phyloP scores from a whole-genome alignment of 139 green algal species.

The Coelastrella sp. region DNA sequence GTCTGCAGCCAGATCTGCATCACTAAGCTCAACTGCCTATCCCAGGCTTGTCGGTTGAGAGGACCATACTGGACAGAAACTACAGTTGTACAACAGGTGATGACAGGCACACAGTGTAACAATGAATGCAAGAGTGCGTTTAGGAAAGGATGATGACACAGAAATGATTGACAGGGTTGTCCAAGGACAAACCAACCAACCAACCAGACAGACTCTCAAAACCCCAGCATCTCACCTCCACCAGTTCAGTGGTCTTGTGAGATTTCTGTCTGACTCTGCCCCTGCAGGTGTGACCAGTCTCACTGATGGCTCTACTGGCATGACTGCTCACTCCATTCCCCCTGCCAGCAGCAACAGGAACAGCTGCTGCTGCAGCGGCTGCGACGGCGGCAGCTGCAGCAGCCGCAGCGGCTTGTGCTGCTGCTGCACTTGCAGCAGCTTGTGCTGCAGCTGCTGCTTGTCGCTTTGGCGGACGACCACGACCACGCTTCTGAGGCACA shows the following conservation, averaged over 20 bases:
- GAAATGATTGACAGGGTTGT: no score
- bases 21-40: no score
- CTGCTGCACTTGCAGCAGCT: constrained; percentile 24
- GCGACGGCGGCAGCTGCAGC: constrained; percentile 16
- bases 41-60: no score
- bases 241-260: constrained; percentile 76
- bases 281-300: constrained; percentile 80
- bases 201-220: no score
- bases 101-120: no score
- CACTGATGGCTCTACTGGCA: constrained; percentile 64
- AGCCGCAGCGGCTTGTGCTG: constrained; percentile 7
- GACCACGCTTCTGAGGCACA: neutral
- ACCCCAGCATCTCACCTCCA: constrained; percentile 59
- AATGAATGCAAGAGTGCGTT: no score
- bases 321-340: neutral
- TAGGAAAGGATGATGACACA: no score
- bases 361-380: constrained; percentile 28
- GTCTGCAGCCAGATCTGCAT: no score
- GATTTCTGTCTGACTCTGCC: constrained; percentile 87
- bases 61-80: no score
- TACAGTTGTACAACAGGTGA: no score
- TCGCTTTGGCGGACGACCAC: neutral
- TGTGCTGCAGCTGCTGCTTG: constrained; percentile 24
- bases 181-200: no score
- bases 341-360: neutral